Percentiles rank a stretch among this genome's conserved stretches.
phyloP scores from a whole-genome alignment of 2,329 filamentous ascomycete species.

The Ceratocystis huliohia region DNA sequence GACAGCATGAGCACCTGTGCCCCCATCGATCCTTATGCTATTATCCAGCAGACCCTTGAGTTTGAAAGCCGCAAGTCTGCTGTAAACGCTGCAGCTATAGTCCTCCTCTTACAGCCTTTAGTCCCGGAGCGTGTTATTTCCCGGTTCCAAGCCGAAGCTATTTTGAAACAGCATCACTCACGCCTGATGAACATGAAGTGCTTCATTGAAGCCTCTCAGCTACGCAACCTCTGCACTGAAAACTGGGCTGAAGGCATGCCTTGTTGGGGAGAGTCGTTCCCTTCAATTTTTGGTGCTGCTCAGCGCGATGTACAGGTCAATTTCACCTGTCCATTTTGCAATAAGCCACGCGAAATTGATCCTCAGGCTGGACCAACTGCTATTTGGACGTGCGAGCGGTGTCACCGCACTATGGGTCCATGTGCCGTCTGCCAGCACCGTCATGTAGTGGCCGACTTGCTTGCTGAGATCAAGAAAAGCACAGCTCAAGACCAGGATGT shows the following conservation, averaged over 20 bases:
- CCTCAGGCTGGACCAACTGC: slow-evolving; percentile 31
- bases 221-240: slow-evolving; percentile 48
- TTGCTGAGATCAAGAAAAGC: slow-evolving; percentile 24
- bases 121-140: slow-evolving; percentile 44
- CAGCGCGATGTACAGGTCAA: slow-evolving; percentile 43
- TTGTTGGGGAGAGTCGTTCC: slow-evolving; percentile 43
- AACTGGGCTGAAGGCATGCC: slow-evolving; percentile 42
- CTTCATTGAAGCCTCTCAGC: slow-evolving; percentile 47
- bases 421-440: slow-evolving; percentile 49
- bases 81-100: slow-evolving; percentile 47
- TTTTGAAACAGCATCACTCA: slow-evolving; percentile 47
- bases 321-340: slow-evolving; percentile 43
- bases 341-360: slow-evolving; percentile 43
- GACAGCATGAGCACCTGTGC: background rate
- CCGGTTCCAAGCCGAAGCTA: slow-evolving; percentile 40
- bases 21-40: slow-evolving; percentile 43
- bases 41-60: slow-evolving; percentile 41
- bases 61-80: slow-evolving; percentile 46
- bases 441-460: slow-evolving; percentile 33
- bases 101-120: slow-evolving; percentile 47
- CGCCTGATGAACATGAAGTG: slow-evolving; percentile 47
- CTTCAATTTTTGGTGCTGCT: slow-evolving; percentile 40
- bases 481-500: slow-evolving; percentile 16
- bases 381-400: slow-evolving; percentile 48
- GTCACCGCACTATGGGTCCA: slow-evolving; percentile 38